Conservation (phyloP, 805 yeast species). For the Candida verbasci region DNA sequence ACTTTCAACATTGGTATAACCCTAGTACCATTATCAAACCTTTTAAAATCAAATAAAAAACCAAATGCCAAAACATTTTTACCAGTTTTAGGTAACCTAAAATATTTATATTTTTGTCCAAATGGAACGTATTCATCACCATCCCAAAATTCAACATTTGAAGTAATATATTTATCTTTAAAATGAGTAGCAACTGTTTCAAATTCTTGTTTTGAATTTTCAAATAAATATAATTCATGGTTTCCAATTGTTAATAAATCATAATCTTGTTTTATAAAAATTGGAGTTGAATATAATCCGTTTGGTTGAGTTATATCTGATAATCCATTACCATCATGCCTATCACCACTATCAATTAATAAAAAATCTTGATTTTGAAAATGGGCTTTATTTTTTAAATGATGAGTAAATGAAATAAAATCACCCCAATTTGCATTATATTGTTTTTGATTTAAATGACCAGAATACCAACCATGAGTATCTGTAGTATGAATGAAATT, state of each 20-base stretch:
- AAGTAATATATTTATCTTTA: slow-evolving; percentile 62
- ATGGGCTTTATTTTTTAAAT: slow-evolving; percentile 44
- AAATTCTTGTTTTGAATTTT: slow-evolving; percentile 61
- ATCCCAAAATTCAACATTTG: slow-evolving; percentile 60
- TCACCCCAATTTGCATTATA: slow-evolving; percentile 94
- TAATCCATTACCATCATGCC: slow-evolving; percentile 91
- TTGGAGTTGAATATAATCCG: slow-evolving; percentile 57
- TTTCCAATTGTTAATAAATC: slow-evolving; percentile 86
- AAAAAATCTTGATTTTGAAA: slow-evolving; percentile 56
- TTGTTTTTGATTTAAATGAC: slow-evolving; percentile 73
- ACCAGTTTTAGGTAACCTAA: slow-evolving; percentile 53
- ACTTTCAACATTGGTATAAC: slow-evolving; percentile 61
- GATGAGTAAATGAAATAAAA: slow-evolving; percentile 61
- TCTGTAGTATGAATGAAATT: slow-evolving; percentile 94
- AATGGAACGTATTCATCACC: slow-evolving; percentile 52
- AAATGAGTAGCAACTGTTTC: slow-evolving; percentile 53
- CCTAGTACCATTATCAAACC: slow-evolving; percentile 53
- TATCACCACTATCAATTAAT: slow-evolving; percentile 85
- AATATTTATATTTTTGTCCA: slow-evolving; percentile 64
- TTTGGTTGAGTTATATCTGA: slow-evolving; percentile 74
- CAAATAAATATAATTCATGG: slow-evolving; percentile 78
- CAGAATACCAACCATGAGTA: slow-evolving; percentile 95
- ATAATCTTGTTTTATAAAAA: slow-evolving; percentile 62
- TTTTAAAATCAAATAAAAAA: slow-evolving; percentile 70
- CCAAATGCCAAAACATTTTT: slow-evolving; percentile 64